Conservation (phyloP, 108 stramenopile genomes). For the Cyclotella distinguenda region DNA sequence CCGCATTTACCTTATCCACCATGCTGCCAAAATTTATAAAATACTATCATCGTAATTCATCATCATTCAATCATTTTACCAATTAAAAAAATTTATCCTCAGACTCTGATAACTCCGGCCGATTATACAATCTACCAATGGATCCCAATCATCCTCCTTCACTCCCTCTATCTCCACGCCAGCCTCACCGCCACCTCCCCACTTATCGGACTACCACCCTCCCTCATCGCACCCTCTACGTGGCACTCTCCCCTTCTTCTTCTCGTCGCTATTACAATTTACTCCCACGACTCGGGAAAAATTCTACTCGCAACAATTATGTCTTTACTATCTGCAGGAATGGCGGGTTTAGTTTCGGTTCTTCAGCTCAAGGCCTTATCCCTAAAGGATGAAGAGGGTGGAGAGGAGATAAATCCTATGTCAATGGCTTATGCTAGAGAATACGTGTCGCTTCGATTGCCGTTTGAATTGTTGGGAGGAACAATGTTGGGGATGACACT, state of each 20-base stretch:
- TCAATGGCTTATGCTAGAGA: background rate
- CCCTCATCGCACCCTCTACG: background rate
- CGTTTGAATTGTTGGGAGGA: slow-evolving; percentile 27
- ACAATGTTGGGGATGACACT: background rate
- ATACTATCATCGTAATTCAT: background rate
- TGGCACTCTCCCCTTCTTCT: no score
- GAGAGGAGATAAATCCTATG: background rate
- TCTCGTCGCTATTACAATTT: no score
- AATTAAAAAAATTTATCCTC: background rate
- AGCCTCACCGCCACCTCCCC: background rate
- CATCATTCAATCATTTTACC: background rate
- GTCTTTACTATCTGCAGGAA: no score
- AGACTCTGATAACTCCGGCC: slow-evolving; percentile 15
- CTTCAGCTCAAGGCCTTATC: no score
- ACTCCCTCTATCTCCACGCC: slow-evolving; percentile 7
- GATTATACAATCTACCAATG: slow-evolving; percentile 15
- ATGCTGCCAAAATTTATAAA: background rate
- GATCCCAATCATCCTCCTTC: slow-evolving; percentile 4
- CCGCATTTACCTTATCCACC: background rate
- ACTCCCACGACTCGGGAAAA: no score
- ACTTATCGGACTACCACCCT: background rate
- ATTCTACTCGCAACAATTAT: no score
- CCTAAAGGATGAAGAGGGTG: background rate
- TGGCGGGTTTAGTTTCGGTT: no score
- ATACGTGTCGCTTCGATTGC: slow-evolving; percentile 17